Conservation (phyloP, 768 basidiomycete genomes). For the Suillus discolor region DNA sequence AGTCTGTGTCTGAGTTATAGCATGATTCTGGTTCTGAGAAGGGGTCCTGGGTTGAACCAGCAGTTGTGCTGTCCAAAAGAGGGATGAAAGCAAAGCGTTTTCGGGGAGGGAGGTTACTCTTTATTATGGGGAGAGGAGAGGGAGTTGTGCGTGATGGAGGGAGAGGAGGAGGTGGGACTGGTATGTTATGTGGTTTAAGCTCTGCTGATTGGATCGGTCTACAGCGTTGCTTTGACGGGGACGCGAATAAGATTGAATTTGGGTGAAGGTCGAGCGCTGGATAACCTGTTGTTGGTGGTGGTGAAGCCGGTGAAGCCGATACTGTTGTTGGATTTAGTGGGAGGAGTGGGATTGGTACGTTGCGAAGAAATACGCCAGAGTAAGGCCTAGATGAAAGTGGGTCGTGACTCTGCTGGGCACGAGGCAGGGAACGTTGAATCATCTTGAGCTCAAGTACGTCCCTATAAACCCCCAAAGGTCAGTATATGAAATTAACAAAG, state of each 20-base stretch:
- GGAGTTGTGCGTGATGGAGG: background rate
- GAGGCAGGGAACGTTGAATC: slow-evolving; percentile 64
- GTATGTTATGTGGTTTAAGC: slow-evolving; percentile 15
- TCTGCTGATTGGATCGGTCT: background rate
- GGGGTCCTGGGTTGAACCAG: background rate
- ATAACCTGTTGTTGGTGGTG: background rate
- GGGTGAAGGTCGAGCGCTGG: slow-evolving; percentile 2
- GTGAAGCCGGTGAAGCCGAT: background rate
- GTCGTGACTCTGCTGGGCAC: slow-evolving; percentile 54
- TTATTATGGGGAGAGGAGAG: background rate
- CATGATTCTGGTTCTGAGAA: background rate
- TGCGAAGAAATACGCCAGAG: slow-evolving; percentile 45
- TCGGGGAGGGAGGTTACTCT: slow-evolving; percentile 12
- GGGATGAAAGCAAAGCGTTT: slow-evolving; percentile 17
- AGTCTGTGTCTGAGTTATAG: slow-evolving; percentile 12
- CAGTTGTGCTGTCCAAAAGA: slow-evolving; percentile 13
- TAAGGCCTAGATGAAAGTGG: slow-evolving; percentile 41
- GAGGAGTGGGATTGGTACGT: slow-evolving; percentile 65
- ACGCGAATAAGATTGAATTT: slow-evolving; percentile 1
- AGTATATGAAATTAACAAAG: background rate
- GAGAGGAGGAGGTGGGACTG: slow-evolving; percentile 16
- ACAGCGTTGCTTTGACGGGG: background rate
- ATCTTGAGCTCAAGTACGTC: slow-evolving; percentile 62
- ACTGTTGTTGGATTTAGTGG: slow-evolving; percentile 46
- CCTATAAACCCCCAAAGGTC: background rate